Conservation (phyloP, 2,329 filamentous ascomycete genomes). For the Pseudogymnoascus sp. region DNA sequence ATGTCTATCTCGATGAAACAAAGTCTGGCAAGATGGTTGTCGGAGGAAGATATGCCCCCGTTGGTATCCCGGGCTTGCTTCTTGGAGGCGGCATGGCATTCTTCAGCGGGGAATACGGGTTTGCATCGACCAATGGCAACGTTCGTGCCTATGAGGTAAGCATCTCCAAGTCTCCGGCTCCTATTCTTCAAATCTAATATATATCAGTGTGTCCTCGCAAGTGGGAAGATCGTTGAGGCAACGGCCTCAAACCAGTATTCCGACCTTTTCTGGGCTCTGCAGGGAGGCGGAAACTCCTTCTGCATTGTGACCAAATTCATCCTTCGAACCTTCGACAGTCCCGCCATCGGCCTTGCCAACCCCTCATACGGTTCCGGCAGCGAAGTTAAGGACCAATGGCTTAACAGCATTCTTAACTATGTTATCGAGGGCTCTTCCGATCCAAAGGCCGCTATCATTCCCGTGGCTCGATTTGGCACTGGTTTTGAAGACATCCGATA, state of each 20-base stretch:
- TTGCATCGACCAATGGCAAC: slow-evolving; percentile 29
- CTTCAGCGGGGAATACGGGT: slow-evolving; percentile 31
- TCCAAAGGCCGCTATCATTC: slow-evolving; percentile 19
- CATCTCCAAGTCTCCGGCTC: background rate
- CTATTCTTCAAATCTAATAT: background rate
- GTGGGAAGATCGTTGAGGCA: slow-evolving; percentile 26
- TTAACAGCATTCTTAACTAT: slow-evolving; percentile 18
- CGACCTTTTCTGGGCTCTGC: slow-evolving; percentile 34
- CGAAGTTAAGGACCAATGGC: slow-evolving; percentile 14
- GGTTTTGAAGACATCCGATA: slow-evolving; percentile 14
- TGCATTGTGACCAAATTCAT: slow-evolving; percentile 32
- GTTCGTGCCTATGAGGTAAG: background rate
- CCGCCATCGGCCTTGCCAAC: slow-evolving; percentile 14
- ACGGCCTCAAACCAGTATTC: slow-evolving; percentile 20
- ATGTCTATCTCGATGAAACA: slow-evolving; percentile 8
- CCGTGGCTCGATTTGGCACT: slow-evolving; percentile 12
- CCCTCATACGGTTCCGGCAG: slow-evolving; percentile 14
- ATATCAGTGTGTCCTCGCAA: background rate
- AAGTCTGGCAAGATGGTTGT: slow-evolving; percentile 12
- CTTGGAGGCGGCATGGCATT: slow-evolving; percentile 22
- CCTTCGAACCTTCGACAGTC: slow-evolving; percentile 13
- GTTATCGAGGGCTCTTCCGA: slow-evolving; percentile 14
- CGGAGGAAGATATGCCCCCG: slow-evolving; percentile 13
- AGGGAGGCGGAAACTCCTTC: slow-evolving; percentile 32
- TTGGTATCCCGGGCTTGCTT: slow-evolving; percentile 15